Conservation (phyloP, 768 basidiomycete genomes). For the Trametes coccinea region DNA sequence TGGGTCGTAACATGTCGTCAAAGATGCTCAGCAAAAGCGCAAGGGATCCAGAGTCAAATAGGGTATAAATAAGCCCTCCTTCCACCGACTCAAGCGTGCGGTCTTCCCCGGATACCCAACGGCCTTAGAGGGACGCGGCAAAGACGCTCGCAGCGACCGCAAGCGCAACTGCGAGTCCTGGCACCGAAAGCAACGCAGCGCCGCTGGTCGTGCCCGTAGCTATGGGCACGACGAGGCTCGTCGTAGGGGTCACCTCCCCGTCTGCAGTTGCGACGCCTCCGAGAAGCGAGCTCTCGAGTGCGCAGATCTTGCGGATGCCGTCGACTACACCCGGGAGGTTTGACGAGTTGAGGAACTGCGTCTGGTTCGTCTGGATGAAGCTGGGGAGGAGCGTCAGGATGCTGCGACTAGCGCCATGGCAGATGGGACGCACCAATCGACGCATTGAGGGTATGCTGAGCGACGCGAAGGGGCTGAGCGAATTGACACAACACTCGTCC, state of each 20-base stretch:
- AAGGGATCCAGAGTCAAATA: constrained; percentile 12
- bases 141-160: background rate
- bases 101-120: background rate
- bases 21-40: background rate
- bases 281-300: constrained; percentile 49
- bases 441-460: constrained; percentile 58
- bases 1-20: constrained; percentile 19
- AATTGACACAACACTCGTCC: background rate
- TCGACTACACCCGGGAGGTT: constrained; percentile 50
- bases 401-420: background rate
- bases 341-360: constrained; percentile 46
- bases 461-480: background rate
- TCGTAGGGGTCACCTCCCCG: constrained; percentile 40
- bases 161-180: background rate
- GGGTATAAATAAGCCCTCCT: constrained; percentile 18
- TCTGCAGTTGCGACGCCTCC: constrained; percentile 50
- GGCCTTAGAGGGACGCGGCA: constrained; percentile 1
- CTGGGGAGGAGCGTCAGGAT: constrained; percentile 30
- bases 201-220: constrained; percentile 26
- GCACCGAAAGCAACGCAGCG: constrained; percentile 1
- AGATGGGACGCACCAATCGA: constrained; percentile 52
- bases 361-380: constrained; percentile 60
- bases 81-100: background rate
- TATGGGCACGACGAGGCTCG: constrained; percentile 24
- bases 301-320: constrained; percentile 55